Base-by-base conservation (phyloP, 495 filamentous ascomycete species). In the Aspergillus wentii region DNA sequence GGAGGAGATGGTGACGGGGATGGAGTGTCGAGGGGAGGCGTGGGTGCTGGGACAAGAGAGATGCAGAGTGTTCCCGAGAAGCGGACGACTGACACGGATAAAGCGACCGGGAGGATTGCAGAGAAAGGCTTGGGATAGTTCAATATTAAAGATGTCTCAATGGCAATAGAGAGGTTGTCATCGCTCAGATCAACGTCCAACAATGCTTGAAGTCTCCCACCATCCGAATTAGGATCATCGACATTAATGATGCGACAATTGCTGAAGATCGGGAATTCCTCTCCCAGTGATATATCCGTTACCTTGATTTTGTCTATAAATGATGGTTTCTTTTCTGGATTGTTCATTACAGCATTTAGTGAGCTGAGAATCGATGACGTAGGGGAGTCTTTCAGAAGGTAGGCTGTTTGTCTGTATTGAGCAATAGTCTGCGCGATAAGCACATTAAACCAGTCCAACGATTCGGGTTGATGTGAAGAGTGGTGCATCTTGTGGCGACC, bases 371-470 rank as follows among this genome's bases (percentile, higher is more conserved):
- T 89, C 5, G 92, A 94, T 4, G 64, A 64, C 9, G 68, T 65
- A n/a, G 66, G 66, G 6, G 63, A 65, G 51, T 88, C 86, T 53
- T 95, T 89, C 35, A 88, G 79, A 18, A 85, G 75, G 20, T 76
- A 74, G 17, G 92, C 92, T 51, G 96, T 94, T 42, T 82, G 80
- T 33, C 92, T 76, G 54, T 97, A 89, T 54, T 97, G 94, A 3
- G 94, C 91, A 35, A 98, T 90, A 0, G 94, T 94, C 66, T 98
- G 92, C 5, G 92, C 94, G 37, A 97, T 82, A 39, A 98, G 72
- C 17, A 98, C 92, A 60, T 98, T 98, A 72, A 98, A 97, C 92
- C 92, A 98, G 57, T 98, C 92, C 47, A 98, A 66, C n/a, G 83
- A 88, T 63, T 98, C 92, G n/a, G 92, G 94, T 60, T 95, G 91